Evolutionary conservation across 2,329 filamentous ascomycete species (phyloP).

Genomic region (Aureobasidium subglaciale): DNA sequence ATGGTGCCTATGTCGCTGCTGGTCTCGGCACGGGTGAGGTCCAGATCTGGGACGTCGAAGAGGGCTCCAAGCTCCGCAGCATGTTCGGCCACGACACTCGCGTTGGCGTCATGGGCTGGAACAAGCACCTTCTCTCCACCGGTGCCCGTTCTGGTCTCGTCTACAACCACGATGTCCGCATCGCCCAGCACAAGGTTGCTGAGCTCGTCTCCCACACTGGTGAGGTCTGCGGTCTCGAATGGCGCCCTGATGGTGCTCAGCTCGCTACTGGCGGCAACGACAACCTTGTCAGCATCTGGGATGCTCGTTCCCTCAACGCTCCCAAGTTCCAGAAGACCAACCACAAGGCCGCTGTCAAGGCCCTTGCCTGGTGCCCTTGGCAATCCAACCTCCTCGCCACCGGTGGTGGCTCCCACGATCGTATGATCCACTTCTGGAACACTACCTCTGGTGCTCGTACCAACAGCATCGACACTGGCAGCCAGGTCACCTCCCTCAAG

Average conservation of each 20-base stretch:
- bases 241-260: slow-evolving; percentile 93
- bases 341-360: slow-evolving; percentile 98
- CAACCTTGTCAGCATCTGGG: slow-evolving; percentile 99
- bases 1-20: slow-evolving; percentile 92
- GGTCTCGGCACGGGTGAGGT: slow-evolving; percentile 93
- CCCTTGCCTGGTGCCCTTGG: slow-evolving; percentile 97
- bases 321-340: slow-evolving; percentile 99
- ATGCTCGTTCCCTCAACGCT: slow-evolving; percentile 83
- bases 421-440: slow-evolving; percentile 99
- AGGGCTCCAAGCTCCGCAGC: slow-evolving; percentile 89
- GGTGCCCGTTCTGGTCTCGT: slow-evolving; percentile 91
- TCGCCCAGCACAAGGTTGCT: slow-evolving; percentile 95
- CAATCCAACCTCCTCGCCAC: slow-evolving; percentile 95
- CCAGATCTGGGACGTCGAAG: slow-evolving; percentile 98
- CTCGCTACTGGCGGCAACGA: slow-evolving; percentile 97
- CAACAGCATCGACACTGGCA: slow-evolving; percentile 98
- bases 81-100: slow-evolving; percentile 98
- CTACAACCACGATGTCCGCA: slow-evolving; percentile 96
- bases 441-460: slow-evolving; percentile 93
- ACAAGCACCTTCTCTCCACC: slow-evolving; percentile 94
- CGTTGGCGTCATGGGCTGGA: slow-evolving; percentile 98
- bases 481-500: slow-evolving; percentile 89
- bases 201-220: slow-evolving; percentile 96
- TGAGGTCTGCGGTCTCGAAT: slow-evolving; percentile 96
- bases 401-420: slow-evolving; percentile 91